These are phyloP conservation scores for Cryptococcus floricola DNA, from an alignment of 1,284 basidiomycete genomes.

Conservation along the genomic window DNA sequence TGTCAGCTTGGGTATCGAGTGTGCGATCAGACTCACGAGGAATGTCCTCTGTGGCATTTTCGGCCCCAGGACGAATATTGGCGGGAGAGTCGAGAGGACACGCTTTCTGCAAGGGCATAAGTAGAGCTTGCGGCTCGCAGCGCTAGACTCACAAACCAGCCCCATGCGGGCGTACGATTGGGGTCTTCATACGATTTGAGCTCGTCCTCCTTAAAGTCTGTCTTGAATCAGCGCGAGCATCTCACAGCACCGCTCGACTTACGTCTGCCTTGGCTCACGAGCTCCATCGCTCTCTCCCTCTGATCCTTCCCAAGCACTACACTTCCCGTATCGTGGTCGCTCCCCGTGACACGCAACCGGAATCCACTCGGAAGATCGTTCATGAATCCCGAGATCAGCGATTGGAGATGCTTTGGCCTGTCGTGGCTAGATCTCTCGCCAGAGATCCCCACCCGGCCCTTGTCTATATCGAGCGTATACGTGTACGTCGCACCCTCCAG, in stretches of 20 bases:
- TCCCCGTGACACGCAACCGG: constrained; percentile 39
- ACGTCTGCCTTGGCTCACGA: constrained; percentile 45
- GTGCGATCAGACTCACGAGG: constrained; percentile 24
- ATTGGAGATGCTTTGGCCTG: constrained; percentile 33
- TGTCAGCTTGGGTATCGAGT: background rate
- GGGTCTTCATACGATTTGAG: constrained; percentile 45
- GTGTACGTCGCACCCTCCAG: constrained; percentile 31
- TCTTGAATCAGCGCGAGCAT: constrained; percentile 4
- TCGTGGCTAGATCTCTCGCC: constrained; percentile 30
- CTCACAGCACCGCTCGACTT: constrained; percentile 19
- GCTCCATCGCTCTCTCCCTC: constrained; percentile 44
- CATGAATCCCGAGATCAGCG: constrained; percentile 41
- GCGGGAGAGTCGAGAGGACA: constrained; percentile 46
- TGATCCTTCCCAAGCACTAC: constrained; percentile 49
- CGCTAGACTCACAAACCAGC: constrained; percentile 44
- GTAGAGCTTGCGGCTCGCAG: background rate
- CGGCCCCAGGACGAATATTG: constrained; percentile 37
- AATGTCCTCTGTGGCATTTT: constrained; percentile 36
- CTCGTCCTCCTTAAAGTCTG: constrained; percentile 48
- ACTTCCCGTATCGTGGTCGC: constrained; percentile 47
- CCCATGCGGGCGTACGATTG: constrained; percentile 41
- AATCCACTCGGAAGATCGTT: constrained; percentile 37
- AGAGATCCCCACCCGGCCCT: constrained; percentile 18
- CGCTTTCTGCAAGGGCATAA: constrained; percentile 32
- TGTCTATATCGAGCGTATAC: constrained; percentile 38